Conservation (phyloP, 148 eudicot species). For the Rheum nobile region DNA sequence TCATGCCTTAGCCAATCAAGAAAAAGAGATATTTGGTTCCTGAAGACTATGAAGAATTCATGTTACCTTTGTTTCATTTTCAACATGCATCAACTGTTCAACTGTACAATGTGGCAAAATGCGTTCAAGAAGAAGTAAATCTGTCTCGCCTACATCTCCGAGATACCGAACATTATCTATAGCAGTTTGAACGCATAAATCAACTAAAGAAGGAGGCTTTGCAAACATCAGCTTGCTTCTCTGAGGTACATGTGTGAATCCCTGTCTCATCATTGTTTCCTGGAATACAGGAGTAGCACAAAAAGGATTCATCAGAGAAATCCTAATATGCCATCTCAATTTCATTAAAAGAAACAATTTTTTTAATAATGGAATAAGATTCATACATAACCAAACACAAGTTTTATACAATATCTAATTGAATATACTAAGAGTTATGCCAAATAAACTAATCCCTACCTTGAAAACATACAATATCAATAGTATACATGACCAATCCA, state of each 20-base stretch:
- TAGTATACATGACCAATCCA: not conserved
- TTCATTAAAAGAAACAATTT: not conserved
- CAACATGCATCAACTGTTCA: conserved; percentile 72
- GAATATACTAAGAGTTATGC: no score
- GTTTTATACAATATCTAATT: no score
- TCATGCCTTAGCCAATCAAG: not conserved
- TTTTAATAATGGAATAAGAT: not conserved
- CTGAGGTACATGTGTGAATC: conserved; percentile 11
- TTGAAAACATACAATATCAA: no score
- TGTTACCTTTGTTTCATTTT: conserved; percentile 67
- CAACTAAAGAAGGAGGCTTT: conserved; percentile 59
- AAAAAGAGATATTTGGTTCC: not conserved
- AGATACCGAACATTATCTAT: conserved; percentile 72
- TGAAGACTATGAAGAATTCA: not conserved
- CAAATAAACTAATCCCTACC: no score
- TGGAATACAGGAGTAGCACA: not conserved
- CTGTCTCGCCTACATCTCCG: conserved; percentile 78
- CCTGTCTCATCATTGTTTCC: conserved; percentile 20
- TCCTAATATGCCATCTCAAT: not conserved
- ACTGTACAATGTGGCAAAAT: conserved; percentile 78
- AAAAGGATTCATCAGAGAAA: not conserved
- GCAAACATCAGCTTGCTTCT: conserved; percentile 13
- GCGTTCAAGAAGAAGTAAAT: conserved; percentile 55
- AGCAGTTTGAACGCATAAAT: conserved; percentile 74
- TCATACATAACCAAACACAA: not conserved